These are phyloP conservation scores for Candida peoriensis DNA, from an alignment of 805 yeast species.

Conservation along the genomic window DNA sequence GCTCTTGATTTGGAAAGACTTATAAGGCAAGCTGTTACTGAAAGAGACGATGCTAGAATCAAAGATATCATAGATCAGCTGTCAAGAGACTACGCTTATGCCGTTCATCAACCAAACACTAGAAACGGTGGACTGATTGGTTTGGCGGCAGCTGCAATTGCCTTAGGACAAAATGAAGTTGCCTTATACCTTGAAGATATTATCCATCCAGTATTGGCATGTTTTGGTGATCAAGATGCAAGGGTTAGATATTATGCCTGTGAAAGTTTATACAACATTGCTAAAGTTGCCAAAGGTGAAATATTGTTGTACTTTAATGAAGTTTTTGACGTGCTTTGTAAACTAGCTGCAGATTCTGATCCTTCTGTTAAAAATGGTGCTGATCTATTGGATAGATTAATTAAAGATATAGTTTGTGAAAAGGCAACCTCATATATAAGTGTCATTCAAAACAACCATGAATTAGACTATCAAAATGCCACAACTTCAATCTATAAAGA, in stretches of 20 bases:
- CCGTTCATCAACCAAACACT: slow-evolving; percentile 81
- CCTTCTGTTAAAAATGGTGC: slow-evolving; percentile 93
- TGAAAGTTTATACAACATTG: slow-evolving; percentile 90
- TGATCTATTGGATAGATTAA: slow-evolving; percentile 80
- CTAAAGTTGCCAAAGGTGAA: slow-evolving; percentile 95
- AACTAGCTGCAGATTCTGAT: slow-evolving; percentile 85
- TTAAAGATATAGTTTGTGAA: slow-evolving; percentile 93
- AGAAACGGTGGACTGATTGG: slow-evolving; percentile 96
- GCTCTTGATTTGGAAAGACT: slow-evolving; percentile 75
- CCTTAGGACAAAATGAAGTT: slow-evolving; percentile 78
- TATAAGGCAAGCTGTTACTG: slow-evolving; percentile 62
- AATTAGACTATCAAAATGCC: slow-evolving; percentile 32
- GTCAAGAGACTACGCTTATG: slow-evolving; percentile 70
- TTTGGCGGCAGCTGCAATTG: slow-evolving; percentile 91
- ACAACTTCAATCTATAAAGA: slow-evolving; percentile 43
- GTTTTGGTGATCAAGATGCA: slow-evolving; percentile 97
- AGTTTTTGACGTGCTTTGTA: slow-evolving; percentile 87
- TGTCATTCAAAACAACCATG: slow-evolving; percentile 49
- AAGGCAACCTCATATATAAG: slow-evolving; percentile 86
- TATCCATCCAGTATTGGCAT: slow-evolving; percentile 88
- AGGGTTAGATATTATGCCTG: slow-evolving; percentile 95
- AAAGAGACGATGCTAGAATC: slow-evolving; percentile 56
- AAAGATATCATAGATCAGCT: slow-evolving; percentile 65
- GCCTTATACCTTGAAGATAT: slow-evolving; percentile 80
- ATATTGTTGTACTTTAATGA: slow-evolving; percentile 88